phyloP scores from a whole-genome alignment of 2,329 filamentous ascomycete species.

The Setomelanomma holmii region DNA sequence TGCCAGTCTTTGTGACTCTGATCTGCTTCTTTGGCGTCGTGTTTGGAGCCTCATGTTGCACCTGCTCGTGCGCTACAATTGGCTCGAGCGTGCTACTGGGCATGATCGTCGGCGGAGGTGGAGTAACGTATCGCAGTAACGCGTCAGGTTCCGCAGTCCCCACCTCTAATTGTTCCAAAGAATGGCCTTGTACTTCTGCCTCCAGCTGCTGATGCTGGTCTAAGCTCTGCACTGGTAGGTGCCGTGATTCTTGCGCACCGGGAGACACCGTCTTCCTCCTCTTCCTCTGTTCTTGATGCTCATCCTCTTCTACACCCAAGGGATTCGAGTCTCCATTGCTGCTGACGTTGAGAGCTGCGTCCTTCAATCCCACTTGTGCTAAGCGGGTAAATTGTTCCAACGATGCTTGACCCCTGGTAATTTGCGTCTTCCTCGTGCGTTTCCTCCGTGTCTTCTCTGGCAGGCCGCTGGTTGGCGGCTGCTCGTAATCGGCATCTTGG shows the following conservation, averaged over 20 bases:
- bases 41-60: no score
- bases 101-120: no score
- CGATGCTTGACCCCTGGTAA: slow-evolving; percentile 32
- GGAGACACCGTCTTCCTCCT: slow-evolving; percentile 48
- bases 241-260: background rate
- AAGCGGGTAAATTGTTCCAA: slow-evolving; percentile 35
- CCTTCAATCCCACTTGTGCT: background rate
- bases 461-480: slow-evolving; percentile 20
- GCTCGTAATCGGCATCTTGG: slow-evolving; percentile 27
- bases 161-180: background rate
- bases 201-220: slow-evolving; percentile 42
- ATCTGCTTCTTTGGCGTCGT: slow-evolving; percentile 45
- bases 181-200: slow-evolving; percentile 22
- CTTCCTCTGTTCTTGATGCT: slow-evolving; percentile 44
- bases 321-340: slow-evolving; percentile 11
- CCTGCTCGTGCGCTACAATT: no score
- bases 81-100: no score
- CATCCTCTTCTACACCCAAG: slow-evolving; percentile 31
- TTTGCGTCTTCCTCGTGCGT: slow-evolving; percentile 28
- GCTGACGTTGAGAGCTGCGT: slow-evolving; percentile 4
- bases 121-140: background rate
- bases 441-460: slow-evolving; percentile 28
- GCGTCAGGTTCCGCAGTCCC: background rate
- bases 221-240: background rate
- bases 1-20: slow-evolving; percentile 54